A percentile compares a stretch with the other conserved stretches of the same genome.
phyloP scores from a whole-genome alignment of 73 alveolate genomes.

The Paramecium sexaurelia region DNA sequence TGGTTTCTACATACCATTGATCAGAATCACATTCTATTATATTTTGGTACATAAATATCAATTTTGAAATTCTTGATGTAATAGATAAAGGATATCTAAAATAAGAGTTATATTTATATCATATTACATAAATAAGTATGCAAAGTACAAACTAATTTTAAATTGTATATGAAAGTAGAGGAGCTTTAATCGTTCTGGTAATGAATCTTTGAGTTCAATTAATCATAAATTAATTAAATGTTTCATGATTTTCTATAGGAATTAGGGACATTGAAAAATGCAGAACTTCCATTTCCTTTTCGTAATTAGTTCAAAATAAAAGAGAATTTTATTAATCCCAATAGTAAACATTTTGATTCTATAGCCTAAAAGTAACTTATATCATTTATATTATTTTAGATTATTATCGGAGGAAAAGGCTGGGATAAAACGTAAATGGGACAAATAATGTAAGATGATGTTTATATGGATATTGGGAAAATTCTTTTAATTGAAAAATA shows the following conservation, averaged over 20 bases:
- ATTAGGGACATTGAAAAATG: constrained; percentile 31
- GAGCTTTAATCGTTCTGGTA: constrained; percentile 41
- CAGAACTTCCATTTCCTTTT: not conserved
- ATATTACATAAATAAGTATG: not conserved
- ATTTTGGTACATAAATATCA: not conserved
- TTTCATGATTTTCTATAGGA: constrained; percentile 20
- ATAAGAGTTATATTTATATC: too few relatives aligned
- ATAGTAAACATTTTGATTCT: constrained; percentile 42
- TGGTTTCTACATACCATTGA: constrained; percentile 43
- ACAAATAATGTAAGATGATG: constrained; percentile 40
- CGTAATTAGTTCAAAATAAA: constrained; percentile 32
- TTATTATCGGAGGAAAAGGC: constrained; percentile 40
- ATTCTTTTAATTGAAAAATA: constrained; percentile 44
- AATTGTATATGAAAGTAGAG: not conserved
- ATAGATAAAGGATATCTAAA: not conserved
- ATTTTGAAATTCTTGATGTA: constrained; percentile 23
- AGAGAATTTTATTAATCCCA: constrained; percentile 52
- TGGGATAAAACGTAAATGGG: constrained; percentile 47
- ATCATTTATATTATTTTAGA: not conserved
- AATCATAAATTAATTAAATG: constrained; percentile 11
- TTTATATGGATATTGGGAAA: constrained; percentile 44
- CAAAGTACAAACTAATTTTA: not conserved
- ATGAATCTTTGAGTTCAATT: constrained; percentile 49
- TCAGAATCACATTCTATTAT: constrained; percentile 48
- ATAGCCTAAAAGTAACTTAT: not conserved